Percentiles rank a stretch among this genome's conserved stretches.
phyloP scores from a whole-genome alignment of 805 yeast species.

The Saccharomycopsis malanga region DNA sequence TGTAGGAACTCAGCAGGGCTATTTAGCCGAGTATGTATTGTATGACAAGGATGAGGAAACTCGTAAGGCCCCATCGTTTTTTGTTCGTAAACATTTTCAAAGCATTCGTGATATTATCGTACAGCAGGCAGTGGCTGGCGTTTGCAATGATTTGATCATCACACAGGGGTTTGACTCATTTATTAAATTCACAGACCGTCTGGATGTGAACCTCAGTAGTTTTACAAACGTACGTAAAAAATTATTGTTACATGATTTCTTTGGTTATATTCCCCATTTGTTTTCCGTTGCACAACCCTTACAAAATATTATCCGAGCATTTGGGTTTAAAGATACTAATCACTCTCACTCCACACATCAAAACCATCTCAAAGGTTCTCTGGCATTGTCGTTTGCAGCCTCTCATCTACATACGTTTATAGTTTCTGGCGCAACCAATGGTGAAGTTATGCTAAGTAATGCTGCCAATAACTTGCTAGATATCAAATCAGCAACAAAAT shows the following conservation, averaged over 20 bases:
- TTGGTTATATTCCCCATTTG: background rate
- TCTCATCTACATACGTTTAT: constrained; percentile 14
- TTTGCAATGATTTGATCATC: constrained; percentile 29
- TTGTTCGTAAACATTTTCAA: constrained; percentile 33
- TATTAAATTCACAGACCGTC: constrained; percentile 31
- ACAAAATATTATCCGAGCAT: background rate
- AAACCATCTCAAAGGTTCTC: background rate
- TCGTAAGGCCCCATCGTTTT: constrained; percentile 30
- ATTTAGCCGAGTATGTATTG: constrained; percentile 48
- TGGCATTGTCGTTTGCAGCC: background rate
- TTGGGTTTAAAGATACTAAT: background rate
- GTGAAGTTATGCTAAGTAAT: constrained; percentile 10
- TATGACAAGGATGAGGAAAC: background rate
- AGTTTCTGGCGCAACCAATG: constrained; percentile 7
- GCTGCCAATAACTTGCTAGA: background rate
- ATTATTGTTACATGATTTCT: background rate
- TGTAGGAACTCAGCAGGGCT: constrained; percentile 55
- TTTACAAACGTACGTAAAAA: constrained; percentile 22
- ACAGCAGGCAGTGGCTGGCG: constrained; percentile 31
- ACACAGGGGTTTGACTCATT: constrained; percentile 39
- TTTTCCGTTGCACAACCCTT: background rate
- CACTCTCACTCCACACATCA: too few relatives aligned
- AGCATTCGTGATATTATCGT: constrained; percentile 30
- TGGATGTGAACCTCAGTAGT: constrained; percentile 29
- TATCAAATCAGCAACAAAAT: background rate